Base-by-base conservation (phyloP, 257 asterid genomes). In the Leonotis leonurus region DNA sequence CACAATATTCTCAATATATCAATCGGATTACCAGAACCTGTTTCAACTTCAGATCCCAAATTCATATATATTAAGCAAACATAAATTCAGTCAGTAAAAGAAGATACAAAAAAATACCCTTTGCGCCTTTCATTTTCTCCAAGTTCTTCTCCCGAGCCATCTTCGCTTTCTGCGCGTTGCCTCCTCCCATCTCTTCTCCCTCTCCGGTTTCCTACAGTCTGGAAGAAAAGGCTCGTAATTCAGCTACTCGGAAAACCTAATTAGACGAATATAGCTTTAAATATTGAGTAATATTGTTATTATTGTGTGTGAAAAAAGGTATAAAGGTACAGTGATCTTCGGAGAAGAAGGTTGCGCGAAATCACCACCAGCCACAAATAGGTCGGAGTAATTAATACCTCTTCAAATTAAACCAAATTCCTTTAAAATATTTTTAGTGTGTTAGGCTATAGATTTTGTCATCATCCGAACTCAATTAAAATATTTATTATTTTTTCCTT, bases 121-220 rank as follows among this genome's bases (percentile, higher is more conserved):
- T 89, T 5, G 73, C 25, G 52, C 60, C 90, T 78, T 86, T 86
- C 69, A 49, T 6, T 71, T 89, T 84, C 76, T 89, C 97, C 78
- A 76, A 7, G 45, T 86, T 84, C 85, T 70, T 86, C 67, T 89
- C 97, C 32, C 97, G 95, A 73, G 95, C 91, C 94, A 82, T 89
- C 77, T 82, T 89, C 32, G 97, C 58, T 18, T 89, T 89, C 22
- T 89, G 95, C 5, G 69, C 97, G 54, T 89, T 89, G 65, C 97
- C 97, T 46, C 95, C 96, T 10, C 95, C 96, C 96, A 89, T 85
- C 46, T 1, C 2, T 10, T 11, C 45, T 55, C 43, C 9, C 60
- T 17, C 25, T 52, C 22, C 1, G 1, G 7, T 46, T 9, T 30
- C 43, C 30, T 12, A 3, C 9, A n/a, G n/a, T 52, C 59, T 53